Base-by-base conservation (phyloP, 179 eudicot genomes). In the Silene noctiflora region DNA sequence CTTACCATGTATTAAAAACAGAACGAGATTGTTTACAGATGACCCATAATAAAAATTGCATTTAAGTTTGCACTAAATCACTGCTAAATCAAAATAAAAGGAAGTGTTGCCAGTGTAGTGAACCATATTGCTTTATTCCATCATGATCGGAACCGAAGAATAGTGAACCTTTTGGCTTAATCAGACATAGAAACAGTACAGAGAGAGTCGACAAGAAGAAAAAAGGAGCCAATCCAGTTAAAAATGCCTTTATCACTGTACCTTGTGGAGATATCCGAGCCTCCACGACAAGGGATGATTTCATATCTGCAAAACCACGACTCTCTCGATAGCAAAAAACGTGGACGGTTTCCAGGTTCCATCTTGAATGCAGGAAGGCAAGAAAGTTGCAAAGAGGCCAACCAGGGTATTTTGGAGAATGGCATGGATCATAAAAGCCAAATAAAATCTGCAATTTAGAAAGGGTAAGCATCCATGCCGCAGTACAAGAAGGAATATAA, bases 301-400 rank as follows among this genome's bases (percentile, higher is more conserved):
- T 81, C 83, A 94, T 77, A 84, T 94, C 95, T 46, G 95, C 91
- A 81, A 91, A 92, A 74, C 98, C 98, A 79, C 87, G 96, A 59
- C 72, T 89, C 84, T 94, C 98, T 42, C 98, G 91, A 79, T 94
- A 94, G 87, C 98, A 92, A 69, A 94, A 85, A 82, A 94, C 87
- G 67, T 68, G 83, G 80, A 92, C 80, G 65, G 79, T 87, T 19
- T 84, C 83, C 31, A 92, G 85, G 67, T 86, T 84, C 95, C 97
- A 91, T 85, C 93, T 91, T 78, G 87, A 76, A 80, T 83, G 65
- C 75, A 94, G 83, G 81, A 84, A 84, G 27, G 88, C 90, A 73
- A 94, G 86, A 51, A 85, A 87, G 88, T 94, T 94, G 82, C 96
- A 94, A 67, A 94, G 96, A 67, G 97, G 97, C 97, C 96, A 94